Base-by-base conservation (phyloP, 164 flowering plant species). In the Umbilicus rupestris region DNA sequence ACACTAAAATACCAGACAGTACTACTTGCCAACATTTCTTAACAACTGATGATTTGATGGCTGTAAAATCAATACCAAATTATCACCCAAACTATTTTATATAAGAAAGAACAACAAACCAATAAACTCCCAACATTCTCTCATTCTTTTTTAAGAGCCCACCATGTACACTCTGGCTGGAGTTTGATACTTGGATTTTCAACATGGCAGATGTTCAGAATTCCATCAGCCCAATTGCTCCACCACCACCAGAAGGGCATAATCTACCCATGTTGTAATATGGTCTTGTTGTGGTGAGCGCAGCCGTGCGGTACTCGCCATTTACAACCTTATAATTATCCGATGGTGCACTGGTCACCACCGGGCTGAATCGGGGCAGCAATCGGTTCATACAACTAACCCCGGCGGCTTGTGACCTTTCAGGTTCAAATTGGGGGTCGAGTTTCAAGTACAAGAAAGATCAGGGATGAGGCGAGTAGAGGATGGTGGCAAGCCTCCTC, bases 191-290 rank as follows among this genome's bases (percentile, higher is more conserved):
- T n/a, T n/a, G n/a, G n/a, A n/a, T n/a, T n/a, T n/a, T 37, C 8
- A 37, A 37, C 5, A 37, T 37, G 39, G 39, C 3, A 37, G 39
- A 37, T 37, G 39, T 37, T 8, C 3, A 4, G 39, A 3, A 37
- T 8, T 37, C 39, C 39, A 37, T 37, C 39, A 37, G 8, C 39
- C 39, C 39, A 37, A 37, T 75, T 3, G 66, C 67, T 0, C 49
- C 68, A 3, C 79, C n/a, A n/a, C n/a, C n/a, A n/a, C n/a, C n/a
- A n/a, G 16, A 50, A 3, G 70, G 67, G 62, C 26, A 75, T 11
- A 71, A 69, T 72, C 1, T 81, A 39, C 76, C 78, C 46, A 78
- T 78, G 73, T 68, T 81, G n/a, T 84, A 84, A 72, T 82, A 80
- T 62, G 82, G 83, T 66, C 76, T 84, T 0, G 76, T 72, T 2